Base-by-base conservation (phyloP, 306 rosid species). In the Styphnolobium japonicum region DNA sequence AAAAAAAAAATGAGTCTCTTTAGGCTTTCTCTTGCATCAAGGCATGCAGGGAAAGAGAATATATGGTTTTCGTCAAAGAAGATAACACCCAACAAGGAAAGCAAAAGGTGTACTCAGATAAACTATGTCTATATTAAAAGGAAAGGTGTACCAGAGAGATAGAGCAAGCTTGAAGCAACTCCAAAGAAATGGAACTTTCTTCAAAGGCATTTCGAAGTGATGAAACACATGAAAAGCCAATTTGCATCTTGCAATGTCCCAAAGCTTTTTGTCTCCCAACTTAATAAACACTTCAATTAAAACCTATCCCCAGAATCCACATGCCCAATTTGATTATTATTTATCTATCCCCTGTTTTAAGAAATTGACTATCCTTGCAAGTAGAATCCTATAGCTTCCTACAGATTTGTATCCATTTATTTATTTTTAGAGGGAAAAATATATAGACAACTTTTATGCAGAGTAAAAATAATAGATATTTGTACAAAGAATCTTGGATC, bases 11-110 rank as follows among this genome's bases (percentile, higher is more conserved):
- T 19, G 56, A 1, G 73, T 64, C 52, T 79, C 76, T 83, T 78
- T 63, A 34, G 46, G 79, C 93, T 90, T 92, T 92, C 92, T 88
- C 93, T 87, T 67, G 89, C 80, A 88, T 77, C 94, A 74, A 90
- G 80, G 89, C 68, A 76, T 42, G 29, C 40, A 23, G 3, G 73
- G 70, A 55, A 67, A 81, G 89, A 81, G 85, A 84, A 77, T 80
- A 80, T 67, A 37, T 79, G 64, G 67, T 76, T 74, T 67, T 83
- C 64, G 83, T 81, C 87, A 83, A 87, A 78, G 90, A 70, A 76
- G 85, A 79, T 86, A 82, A 73, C 80, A 60, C 83, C 82, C 77
- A 86, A 85, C 69, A 25, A 75, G 19, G 62, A 84, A 84, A 80
- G 90, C 67, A 73, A 87, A 86, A 87, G 71, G 2, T 19, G 27